Evolutionary conservation across 495 filamentous ascomycete genomes (phyloP).

Genomic region (Talaromyces nanjingensis): DNA sequence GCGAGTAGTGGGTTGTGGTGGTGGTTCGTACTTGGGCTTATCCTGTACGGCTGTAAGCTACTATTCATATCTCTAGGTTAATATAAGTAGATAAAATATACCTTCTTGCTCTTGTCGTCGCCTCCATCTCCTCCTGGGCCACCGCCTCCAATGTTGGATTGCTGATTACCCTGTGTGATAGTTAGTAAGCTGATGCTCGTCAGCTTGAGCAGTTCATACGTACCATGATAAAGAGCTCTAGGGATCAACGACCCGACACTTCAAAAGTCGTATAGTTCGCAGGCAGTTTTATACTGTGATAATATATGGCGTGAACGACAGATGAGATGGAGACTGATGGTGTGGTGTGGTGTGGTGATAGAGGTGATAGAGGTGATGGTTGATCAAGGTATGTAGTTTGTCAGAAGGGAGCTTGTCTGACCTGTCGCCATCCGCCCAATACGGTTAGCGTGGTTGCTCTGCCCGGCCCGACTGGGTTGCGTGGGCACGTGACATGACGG

Average conservation of each 20-base stretch:
- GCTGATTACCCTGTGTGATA: slow-evolving; percentile 55
- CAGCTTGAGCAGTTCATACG: neutral
- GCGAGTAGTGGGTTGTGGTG: slow-evolving; percentile 91
- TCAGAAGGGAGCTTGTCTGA: neutral
- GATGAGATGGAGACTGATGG: neutral
- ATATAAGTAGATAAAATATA: slow-evolving; percentile 27
- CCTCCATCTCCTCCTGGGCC: slow-evolving; percentile 64
- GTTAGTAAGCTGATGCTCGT: slow-evolving; percentile 17
- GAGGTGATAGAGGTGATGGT: neutral
- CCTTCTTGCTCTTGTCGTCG: slow-evolving; percentile 94
- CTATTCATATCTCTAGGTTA: neutral
- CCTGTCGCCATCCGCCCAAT: neutral
- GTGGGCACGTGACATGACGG: slow-evolving; percentile 1
- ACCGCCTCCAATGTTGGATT: slow-evolving; percentile 73
- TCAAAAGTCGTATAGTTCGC: neutral
- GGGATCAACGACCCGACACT: neutral
- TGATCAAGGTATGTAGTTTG: neutral
- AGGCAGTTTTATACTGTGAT: neutral
- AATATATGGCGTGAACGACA: neutral
- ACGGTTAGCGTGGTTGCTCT: neutral
- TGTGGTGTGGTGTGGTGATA: neutral
- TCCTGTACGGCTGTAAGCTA: slow-evolving; percentile 52
- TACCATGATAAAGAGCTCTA: slow-evolving; percentile 9
- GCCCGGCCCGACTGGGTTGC: neutral
- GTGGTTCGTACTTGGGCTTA: slow-evolving; percentile 98